A percentile compares a stretch with the other conserved stretches of the same genome.
These are phyloP conservation scores for Mycena epipterygia DNA, from an alignment of 768 basidiomycete species.

Conservation along the genomic window DNA sequence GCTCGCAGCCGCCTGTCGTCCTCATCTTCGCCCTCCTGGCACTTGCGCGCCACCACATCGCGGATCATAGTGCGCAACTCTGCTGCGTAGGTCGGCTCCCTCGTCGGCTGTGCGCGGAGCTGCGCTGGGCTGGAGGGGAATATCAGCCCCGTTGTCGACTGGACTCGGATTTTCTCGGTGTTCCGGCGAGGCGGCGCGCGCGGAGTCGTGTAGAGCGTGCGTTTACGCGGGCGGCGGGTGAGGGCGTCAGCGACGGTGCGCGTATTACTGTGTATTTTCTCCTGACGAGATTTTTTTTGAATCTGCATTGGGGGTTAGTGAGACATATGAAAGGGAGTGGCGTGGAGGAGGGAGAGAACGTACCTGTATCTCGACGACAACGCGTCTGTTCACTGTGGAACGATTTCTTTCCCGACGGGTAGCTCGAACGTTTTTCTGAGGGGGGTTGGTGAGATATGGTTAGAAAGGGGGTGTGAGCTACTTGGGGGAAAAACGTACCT, in stretches of 20 bases:
- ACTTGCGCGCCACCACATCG: not conserved
- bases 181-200: not conserved
- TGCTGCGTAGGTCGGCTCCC: not conserved
- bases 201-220: not conserved
- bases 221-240: not conserved
- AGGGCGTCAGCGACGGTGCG: not conserved
- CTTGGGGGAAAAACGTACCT: not conserved
- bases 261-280: not conserved
- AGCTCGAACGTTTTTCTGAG: not conserved
- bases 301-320: no score
- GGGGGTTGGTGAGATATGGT: not conserved
- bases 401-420: no score
- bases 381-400: no score
- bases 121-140: not conserved
- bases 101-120: not conserved
- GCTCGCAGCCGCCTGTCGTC: not conserved
- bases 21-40: not conserved
- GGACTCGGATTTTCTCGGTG: not conserved
- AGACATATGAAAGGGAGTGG: no score
- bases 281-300: no score
- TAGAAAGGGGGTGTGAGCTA: not conserved
- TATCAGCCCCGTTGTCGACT: not conserved
- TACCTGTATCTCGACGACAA: not conserved
- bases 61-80: not conserved
- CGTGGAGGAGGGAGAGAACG: not conserved